Percentiles rank a stretch among this genome's conserved stretches.
These are phyloP conservation scores for Hanseniaspora vineae DNA, from an alignment of 805 yeast species.

Conservation along the genomic window DNA sequence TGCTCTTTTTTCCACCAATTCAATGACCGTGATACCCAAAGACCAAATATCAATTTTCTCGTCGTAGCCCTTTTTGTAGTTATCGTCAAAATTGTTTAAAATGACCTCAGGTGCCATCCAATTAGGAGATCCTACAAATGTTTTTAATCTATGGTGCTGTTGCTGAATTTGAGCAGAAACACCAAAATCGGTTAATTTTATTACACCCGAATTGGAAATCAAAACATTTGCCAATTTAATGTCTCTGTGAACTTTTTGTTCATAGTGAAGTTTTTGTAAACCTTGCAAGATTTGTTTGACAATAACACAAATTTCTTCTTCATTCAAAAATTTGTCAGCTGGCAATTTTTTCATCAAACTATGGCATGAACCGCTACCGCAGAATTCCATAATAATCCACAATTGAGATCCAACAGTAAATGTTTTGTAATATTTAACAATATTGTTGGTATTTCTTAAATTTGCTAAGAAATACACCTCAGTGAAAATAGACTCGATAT, in stretches of 20 bases:
- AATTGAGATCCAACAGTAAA: conserved; percentile 43
- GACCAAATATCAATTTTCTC: conserved; percentile 95
- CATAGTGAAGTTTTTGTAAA: conserved; percentile 59
- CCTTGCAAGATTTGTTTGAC: conserved; percentile 56
- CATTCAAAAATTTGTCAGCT: conserved; percentile 34
- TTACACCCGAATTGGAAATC: conserved; percentile 51
- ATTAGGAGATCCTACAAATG: conserved; percentile 90
- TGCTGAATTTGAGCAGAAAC: conserved; percentile 76
- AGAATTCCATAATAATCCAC: conserved; percentile 90
- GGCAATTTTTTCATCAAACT: conserved; percentile 46
- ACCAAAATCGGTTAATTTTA: conserved; percentile 88
- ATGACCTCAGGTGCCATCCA: conserved; percentile 99
- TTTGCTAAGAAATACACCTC: conserved; percentile 69
- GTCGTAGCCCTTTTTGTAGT: conserved; percentile 48
- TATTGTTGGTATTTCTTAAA: conserved; percentile 41
- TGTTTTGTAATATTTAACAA: conserved; percentile 57
- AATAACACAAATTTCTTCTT: conserved; percentile 48
- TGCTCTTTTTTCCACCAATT: conserved; percentile 69
- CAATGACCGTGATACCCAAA: conserved; percentile 83
- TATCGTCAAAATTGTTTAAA: conserved; percentile 4
- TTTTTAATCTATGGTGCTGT: conserved; percentile 42
- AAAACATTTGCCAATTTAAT: conserved; percentile 83
- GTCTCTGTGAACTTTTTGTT: conserved; percentile 76
- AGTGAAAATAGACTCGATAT: conserved; percentile 52
- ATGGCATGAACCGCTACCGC: conserved; percentile 89